A percentile compares a stretch with the other conserved stretches of the same genome.
Evolutionary conservation across 305 asterid genomes (phyloP).

Genomic region (Solanum hybrid): DNA sequence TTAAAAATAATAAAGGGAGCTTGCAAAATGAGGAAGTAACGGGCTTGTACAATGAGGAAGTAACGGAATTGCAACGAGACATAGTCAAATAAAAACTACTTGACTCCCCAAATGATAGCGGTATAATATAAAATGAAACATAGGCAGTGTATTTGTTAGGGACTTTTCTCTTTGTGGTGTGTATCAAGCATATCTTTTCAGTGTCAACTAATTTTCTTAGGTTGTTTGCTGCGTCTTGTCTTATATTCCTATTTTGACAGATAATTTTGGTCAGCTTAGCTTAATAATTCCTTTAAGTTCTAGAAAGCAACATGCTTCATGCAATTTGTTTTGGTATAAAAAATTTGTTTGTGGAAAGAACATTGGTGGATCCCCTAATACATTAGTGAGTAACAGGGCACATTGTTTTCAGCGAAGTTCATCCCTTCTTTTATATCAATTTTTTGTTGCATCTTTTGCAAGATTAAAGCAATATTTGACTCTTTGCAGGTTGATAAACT

Average conservation of each 20-base stretch:
- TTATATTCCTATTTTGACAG: not conserved
- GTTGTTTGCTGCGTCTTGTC: not conserved
- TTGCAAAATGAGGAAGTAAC: not conserved
- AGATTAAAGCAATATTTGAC: conserved; percentile 15
- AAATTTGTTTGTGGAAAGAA: not conserved
- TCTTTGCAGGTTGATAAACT: conserved; percentile 82
- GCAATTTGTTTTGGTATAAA: not conserved
- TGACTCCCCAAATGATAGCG: not conserved
- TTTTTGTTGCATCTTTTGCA: not conserved
- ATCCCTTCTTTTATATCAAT: not conserved
- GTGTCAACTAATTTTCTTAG: not conserved
- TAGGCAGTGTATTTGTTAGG: not conserved
- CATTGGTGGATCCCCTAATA: not conserved
- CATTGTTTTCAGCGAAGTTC: not conserved
- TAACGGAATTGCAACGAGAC: not conserved
- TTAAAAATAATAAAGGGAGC: not conserved
- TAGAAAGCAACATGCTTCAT: not conserved
- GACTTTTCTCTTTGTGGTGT: not conserved
- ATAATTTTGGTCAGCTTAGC: not conserved
- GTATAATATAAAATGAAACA: not conserved
- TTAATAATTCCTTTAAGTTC: not conserved
- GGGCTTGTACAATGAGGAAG: not conserved
- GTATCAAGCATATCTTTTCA: not conserved
- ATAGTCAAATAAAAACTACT: not conserved
- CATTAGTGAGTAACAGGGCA: not conserved